These are phyloP conservation scores for Allantophomopsis lycopodina DNA, from an alignment of 2,329 filamentous ascomycete genomes.

Conservation along the genomic window DNA sequence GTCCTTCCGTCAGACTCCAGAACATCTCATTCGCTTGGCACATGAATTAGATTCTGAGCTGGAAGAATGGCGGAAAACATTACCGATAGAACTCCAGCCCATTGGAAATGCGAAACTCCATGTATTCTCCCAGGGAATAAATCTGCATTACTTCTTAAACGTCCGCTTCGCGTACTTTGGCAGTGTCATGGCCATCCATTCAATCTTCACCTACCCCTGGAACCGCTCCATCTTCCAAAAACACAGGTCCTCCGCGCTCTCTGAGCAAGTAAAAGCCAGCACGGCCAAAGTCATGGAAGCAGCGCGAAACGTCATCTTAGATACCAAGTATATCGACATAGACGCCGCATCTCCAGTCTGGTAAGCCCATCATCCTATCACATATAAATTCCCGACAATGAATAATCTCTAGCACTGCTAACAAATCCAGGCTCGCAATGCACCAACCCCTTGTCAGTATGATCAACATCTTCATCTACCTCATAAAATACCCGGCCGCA, in stretches of 20 bases:
- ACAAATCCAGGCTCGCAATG: conserved; percentile 4
- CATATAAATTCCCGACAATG: not conserved
- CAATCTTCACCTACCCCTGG: conserved; percentile 3
- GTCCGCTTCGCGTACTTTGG: conserved; percentile 2
- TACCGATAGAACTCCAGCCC: conserved; percentile 1
- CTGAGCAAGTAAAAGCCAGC: not conserved
- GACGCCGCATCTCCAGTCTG: not conserved
- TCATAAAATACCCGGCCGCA: conserved; percentile 4
- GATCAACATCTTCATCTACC: conserved; percentile 7
- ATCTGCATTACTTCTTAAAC: not conserved
- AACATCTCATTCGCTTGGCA: not conserved
- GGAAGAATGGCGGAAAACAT: conserved; percentile 1
- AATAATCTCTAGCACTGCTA: not conserved
- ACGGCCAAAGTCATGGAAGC: not conserved
- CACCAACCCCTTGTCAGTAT: conserved; percentile 6
- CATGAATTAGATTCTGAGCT: conserved; percentile 1
- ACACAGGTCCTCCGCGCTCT: not conserved
- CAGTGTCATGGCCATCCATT: conserved; percentile 1
- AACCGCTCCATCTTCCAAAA: not conserved
- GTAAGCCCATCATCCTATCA: not conserved
- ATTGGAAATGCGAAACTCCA: not conserved
- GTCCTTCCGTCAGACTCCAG: not conserved
- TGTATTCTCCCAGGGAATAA: not conserved
- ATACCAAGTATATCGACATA: not conserved
- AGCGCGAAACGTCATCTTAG: not conserved